phyloP scores from a whole-genome alignment of 768 basidiomycete genomes.

The Tulasnella sp. region DNA sequence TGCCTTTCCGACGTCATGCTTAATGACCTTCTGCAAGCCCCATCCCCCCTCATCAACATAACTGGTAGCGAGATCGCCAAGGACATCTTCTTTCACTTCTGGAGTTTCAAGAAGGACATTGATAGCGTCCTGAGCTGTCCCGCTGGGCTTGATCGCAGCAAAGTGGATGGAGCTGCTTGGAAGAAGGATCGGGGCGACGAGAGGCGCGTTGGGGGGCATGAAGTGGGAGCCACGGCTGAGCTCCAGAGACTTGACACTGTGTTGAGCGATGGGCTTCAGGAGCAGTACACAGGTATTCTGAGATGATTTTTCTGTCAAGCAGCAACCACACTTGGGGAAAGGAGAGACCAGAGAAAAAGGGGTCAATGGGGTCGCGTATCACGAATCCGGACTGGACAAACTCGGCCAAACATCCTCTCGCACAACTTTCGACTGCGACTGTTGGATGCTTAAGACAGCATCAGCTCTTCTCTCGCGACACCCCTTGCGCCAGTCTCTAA shows the following conservation, averaged over 20 bases:
- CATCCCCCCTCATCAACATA: conserved; percentile 48
- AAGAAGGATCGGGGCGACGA: conserved; percentile 53
- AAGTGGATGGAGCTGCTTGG: conserved; percentile 56
- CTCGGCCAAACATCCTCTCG: background rate
- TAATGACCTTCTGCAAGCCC: conserved; percentile 59
- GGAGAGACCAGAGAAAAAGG: background rate
- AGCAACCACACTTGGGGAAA: background rate
- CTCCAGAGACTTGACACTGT: background rate
- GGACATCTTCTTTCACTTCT: conserved; percentile 46
- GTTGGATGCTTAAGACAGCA: background rate
- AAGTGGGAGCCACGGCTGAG: background rate
- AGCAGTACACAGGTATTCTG: background rate
- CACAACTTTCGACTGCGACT: background rate
- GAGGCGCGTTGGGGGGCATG: conserved; percentile 25
- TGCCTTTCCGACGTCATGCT: conserved; percentile 47
- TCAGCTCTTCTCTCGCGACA: background rate
- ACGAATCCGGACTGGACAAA: background rate
- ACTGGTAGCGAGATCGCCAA: conserved; percentile 32
- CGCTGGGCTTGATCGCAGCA: conserved; percentile 46
- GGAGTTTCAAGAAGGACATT: conserved; percentile 41
- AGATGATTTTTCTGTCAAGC: background rate
- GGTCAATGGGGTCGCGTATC: background rate
- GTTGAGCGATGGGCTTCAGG: background rate
- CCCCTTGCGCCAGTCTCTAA: background rate
- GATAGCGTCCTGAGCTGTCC: conserved; percentile 54